Base-by-base conservation (phyloP, 768 basidiomycete genomes). In the Coprinopsis sp. region DNA sequence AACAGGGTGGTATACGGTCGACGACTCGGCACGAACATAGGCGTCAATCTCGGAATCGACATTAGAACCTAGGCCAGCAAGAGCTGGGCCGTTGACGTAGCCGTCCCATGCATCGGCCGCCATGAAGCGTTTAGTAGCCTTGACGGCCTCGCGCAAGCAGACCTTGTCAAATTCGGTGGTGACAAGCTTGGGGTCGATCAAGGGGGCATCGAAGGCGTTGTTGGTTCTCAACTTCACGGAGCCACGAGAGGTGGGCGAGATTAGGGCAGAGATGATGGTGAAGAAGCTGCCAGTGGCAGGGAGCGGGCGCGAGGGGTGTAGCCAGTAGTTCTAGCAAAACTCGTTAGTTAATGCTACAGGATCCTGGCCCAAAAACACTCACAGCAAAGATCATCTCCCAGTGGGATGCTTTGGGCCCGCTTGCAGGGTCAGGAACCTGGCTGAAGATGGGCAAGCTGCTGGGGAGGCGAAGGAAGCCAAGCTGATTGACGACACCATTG, bases 1-100 rank as follows among this genome's bases (percentile, higher is more conserved):
- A 3, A 66, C 61, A 4, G 56, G 57, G 49, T 72, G 71, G 19
- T 56, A 65, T 24, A 66, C 56, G 1, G 62, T 69, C 19, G 54
- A 51, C 3, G 59, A 54, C 14, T 46, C 53, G 6, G 51, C 33
- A 1, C 61, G 53, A 10, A 67, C 58, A 37, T 58, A 63, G 8
- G 38, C 54, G 23, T 63, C 58, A 4, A 70, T 47, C 33, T 61
- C 63, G 1, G 41, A 59, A 45, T 70, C 65, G 6, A 16, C 34
- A n/a, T 36, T 36, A 6, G 21, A n/a, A 21, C 21, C n/a, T 6
- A 21, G 34, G n/a, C 6, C 6, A 2, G 58, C 60, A 16, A 51
- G 54, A 18, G 44, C 56, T 6, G 56, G 40, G 33, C 57, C 40
- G 27, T 54, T n/a, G n/a, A n/a, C n/a, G n/a, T n/a, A 60, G 12